phyloP scores from a whole-genome alignment of 345 rosid species.

The Dipteronia sinensis region DNA sequence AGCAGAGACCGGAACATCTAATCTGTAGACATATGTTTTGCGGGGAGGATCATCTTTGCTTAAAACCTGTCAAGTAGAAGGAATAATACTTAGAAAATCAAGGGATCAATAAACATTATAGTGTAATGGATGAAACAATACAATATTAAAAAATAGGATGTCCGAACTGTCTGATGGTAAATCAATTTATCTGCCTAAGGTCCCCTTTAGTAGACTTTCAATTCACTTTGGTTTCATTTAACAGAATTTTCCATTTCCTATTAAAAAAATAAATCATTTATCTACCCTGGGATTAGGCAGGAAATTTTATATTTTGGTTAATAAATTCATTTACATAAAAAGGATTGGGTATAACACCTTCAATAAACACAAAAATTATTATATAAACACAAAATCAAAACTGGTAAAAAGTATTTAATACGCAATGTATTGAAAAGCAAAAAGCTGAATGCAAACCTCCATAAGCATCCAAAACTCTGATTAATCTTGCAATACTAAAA shows the following conservation, averaged over 20 bases:
- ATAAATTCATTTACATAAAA: background rate
- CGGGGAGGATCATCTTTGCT: conserved; percentile 88
- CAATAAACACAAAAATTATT: background rate
- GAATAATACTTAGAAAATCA: background rate
- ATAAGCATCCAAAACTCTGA: background rate
- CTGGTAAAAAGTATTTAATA: background rate
- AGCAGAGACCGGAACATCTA: conserved; percentile 81
- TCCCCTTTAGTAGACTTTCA: background rate
- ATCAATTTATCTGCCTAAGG: background rate
- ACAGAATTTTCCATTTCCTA: background rate
- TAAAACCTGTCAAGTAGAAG: conserved; percentile 56
- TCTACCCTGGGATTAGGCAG: background rate
- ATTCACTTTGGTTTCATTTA: background rate
- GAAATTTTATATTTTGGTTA: background rate
- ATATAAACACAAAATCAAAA: background rate
- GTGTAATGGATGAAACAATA: background rate
- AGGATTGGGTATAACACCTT: background rate
- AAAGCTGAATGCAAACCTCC: background rate
- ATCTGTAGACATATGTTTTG: conserved; percentile 79
- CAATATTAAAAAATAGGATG: background rate
- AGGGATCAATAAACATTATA: conserved; percentile 7
- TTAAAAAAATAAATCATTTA: background rate
- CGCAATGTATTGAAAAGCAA: background rate
- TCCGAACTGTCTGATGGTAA: background rate
- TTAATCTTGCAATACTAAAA: background rate